phyloP scores from a whole-genome alignment of 2,329 filamentous ascomycete species.

The Penicillium digitatum region DNA sequence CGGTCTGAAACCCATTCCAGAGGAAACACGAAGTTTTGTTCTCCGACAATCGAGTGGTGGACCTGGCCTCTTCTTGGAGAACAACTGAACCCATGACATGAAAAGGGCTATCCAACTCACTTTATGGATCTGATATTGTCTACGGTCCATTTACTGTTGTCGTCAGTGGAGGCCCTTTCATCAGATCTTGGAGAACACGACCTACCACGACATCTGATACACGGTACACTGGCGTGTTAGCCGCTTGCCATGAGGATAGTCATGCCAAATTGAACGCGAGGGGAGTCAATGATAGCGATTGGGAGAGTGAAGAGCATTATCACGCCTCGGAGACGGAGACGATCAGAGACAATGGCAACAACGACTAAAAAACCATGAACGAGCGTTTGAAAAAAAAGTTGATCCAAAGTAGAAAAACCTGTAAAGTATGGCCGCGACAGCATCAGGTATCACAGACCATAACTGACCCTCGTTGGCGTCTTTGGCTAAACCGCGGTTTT shows the following conservation, averaged over 20 bases:
- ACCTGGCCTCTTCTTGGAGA: conserved; percentile 28
- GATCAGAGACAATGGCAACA: conserved; percentile 56
- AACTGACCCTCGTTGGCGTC: conserved; percentile 57
- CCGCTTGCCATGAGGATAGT: conserved; percentile 65
- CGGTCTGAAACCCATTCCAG: not conserved
- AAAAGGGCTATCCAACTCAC: conserved; percentile 44
- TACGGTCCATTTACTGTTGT: conserved; percentile 47
- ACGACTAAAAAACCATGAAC: conserved; percentile 22
- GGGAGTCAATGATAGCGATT: conserved; percentile 55
- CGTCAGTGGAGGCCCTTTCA: conserved; percentile 46
- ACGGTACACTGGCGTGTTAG: conserved; percentile 60
- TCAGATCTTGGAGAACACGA: conserved; percentile 33
- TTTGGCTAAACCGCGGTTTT: conserved; percentile 52
- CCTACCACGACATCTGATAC: conserved; percentile 51
- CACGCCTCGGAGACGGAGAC: conserved; percentile 55
- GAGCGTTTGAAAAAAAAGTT: not conserved
- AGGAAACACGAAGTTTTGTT: not conserved
- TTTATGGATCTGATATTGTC: conserved; percentile 38
- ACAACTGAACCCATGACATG: conserved; percentile 42
- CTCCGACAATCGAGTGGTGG: not conserved
- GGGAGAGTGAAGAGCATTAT: conserved; percentile 62
- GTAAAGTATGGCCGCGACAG: conserved; percentile 55
- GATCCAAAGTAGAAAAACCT: conserved; percentile 33
- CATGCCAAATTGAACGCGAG: conserved; percentile 60
- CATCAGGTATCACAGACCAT: conserved; percentile 63